Base-by-base conservation (phyloP, 495 filamentous ascomycete genomes). In the Achaetomiella virescens region DNA sequence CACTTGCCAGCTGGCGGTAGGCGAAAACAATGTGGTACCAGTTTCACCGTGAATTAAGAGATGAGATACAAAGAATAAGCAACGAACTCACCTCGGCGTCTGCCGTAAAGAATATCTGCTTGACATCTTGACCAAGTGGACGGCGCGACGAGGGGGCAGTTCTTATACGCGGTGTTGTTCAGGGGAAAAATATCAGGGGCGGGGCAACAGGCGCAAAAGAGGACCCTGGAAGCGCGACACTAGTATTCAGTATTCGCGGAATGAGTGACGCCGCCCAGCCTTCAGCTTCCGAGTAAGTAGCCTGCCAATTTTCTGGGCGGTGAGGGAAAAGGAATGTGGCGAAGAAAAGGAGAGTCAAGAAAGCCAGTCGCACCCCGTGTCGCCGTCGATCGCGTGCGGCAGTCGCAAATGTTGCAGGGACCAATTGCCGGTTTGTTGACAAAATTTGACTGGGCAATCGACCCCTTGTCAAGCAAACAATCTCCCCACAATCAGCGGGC, bases 51-150 rank as follows among this genome's bases (percentile, higher is more conserved):
- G 8, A 5, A 14, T 22, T 14, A 25, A 22, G 44, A 33, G 15
- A 29, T 12, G 21, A 31, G 20, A 18, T 24, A 22, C 15, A 6
- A 17, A 25, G 21, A 47, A 24, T n/a, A 50, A 36, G 9, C n/a
- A 47, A 17, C 21, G 12, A 18, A 71, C 64, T 62, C 67, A 80
- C 78, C 69, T 77, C 29, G 78, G 78, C 48, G 77, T 81, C 66
- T 77, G 74, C 38, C 78, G 61, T 35, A 78, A 59, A 10, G 75
- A 78, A 44, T 78, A 78, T 55, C 71, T 55, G 11, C 48, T 20
- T 15, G 65, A 63, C 65, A 68, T 68, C n/a, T 33, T 63, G 58
- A 62, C 35, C 36, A 44, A 47, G 33, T 31, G 21, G 41, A 17
- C 12, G 24, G 57, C 55, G 60, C 60, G 54, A 51, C 47, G 31